phyloP scores from a whole-genome alignment of 2,329 filamentous ascomycete species.

The Diplocarpon mali region DNA sequence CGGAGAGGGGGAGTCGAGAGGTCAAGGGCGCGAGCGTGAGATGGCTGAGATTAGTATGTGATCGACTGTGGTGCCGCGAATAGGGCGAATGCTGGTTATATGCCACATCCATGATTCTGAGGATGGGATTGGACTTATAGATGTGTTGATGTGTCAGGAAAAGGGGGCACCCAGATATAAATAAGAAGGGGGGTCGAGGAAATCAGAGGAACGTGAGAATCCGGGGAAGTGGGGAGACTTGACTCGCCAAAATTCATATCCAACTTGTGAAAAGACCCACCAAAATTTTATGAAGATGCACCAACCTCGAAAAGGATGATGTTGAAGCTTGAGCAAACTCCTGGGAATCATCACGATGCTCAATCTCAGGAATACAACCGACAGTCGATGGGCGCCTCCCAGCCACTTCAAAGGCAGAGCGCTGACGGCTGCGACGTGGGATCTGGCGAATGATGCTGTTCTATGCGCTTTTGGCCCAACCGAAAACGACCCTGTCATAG shows the following conservation, averaged over 20 bases:
- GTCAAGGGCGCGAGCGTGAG: constrained; percentile 55
- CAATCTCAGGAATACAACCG: constrained; percentile 72
- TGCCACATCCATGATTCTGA: constrained; percentile 42
- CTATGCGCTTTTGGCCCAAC: constrained; percentile 80
- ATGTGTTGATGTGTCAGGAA: not conserved
- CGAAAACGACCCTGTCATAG: constrained; percentile 56
- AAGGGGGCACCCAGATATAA: not conserved
- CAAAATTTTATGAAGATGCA: constrained; percentile 3
- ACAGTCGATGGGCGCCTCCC: constrained; percentile 51
- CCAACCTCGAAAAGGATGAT: constrained; percentile 6
- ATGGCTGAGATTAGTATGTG: constrained; percentile 47
- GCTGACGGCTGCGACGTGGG: constrained; percentile 76
- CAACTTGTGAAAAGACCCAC: constrained; percentile 18
- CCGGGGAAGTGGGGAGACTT: constrained; percentile 14
- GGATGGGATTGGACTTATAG: not conserved
- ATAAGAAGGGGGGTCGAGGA: not conserved
- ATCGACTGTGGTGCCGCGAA: constrained; percentile 46
- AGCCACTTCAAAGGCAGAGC: constrained; percentile 37
- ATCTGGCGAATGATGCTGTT: constrained; percentile 64
- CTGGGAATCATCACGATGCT: constrained; percentile 48
- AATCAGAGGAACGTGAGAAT: constrained; percentile 7
- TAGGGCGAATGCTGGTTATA: constrained; percentile 50
- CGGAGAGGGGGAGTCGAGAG: constrained; percentile 46
- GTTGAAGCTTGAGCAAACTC: not conserved
- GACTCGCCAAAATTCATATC: constrained; percentile 13